Evolutionary conservation across 2,329 filamentous ascomycete species (phyloP), one percentile per base, ranked within the genome.

Genomic region (Ophiostoma tasmaniense): DNA sequence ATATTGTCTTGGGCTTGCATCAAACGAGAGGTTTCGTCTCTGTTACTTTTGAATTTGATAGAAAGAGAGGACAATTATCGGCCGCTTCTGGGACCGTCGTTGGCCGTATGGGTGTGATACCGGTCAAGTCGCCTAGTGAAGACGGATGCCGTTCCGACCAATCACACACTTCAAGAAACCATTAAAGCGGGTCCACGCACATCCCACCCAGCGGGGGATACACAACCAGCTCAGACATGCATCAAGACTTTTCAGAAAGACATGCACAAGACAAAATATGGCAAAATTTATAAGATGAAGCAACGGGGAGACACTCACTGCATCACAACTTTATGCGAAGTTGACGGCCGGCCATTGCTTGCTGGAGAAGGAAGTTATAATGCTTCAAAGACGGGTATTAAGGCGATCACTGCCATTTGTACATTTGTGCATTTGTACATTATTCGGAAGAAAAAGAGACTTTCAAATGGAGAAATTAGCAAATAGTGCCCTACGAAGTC

Each of bases 211-310:
- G 55, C n/a, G n/a, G 55, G 52, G 55, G 55, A 30, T 10, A 55
- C 50, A 61, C 52, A 28, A 28, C 55, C 22, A 28, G 30, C 55
- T 61, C 55, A 61, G 55, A 61, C 55, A 61, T 61, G 55, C 55
- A 61, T 33, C 3, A 61, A n/a, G 17, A 22, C 11, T 25, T 55
- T 25, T 25, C 20, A 6, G 17, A 55, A 13, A 61, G 55, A 14
- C 25, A 25, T 61, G 55, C 55, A 61, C 55, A 61, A 61, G 55
- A 61, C 5, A 61, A 61, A 30, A 61, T n/a, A 30, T 33, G 55
- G 55, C 25, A 30, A 30, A 59, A 59, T 17, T 17, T 13, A 25
- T n/a, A 55, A 55, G 42, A 1, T n/a, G 39, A 17, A 17, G 3
- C 30, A 5, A 25, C 8, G 13, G 17, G 8, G 25, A 17, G 55